phyloP scores from a whole-genome alignment of 805 yeast genomes.

The Saccharomyces mikatae region DNA sequence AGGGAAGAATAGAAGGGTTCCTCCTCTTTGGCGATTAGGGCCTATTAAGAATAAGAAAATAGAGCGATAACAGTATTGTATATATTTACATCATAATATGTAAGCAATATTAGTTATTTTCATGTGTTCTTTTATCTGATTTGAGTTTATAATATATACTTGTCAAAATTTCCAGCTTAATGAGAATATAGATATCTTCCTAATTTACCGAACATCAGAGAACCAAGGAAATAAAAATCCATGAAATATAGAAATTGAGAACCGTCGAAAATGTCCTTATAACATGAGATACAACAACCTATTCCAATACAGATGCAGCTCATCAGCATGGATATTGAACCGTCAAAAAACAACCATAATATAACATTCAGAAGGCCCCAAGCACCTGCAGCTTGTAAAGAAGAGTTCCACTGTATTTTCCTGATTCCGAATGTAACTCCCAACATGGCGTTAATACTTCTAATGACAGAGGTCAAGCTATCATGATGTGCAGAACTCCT shows the following conservation, averaged over 20 bases:
- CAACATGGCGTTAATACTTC: constrained; percentile 44
- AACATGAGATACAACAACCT: constrained; percentile 13
- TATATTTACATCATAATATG: background rate
- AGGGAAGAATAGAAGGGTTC: background rate
- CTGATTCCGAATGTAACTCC: constrained; percentile 68
- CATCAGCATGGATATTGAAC: constrained; percentile 45
- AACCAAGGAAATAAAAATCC: constrained; percentile 55
- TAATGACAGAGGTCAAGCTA: constrained; percentile 16
- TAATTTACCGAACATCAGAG: constrained; percentile 56
- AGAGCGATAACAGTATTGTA: background rate
- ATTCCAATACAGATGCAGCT: constrained; percentile 26
- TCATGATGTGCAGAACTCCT: constrained; percentile 7
- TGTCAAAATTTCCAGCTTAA: background rate
- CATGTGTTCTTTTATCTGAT: too few species aligned
- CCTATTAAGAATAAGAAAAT: background rate
- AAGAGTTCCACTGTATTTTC: constrained; percentile 59
- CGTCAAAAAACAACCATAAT: constrained; percentile 55
- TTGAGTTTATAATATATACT: background rate
- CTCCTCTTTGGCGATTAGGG: background rate
- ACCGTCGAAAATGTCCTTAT: constrained; percentile 15
- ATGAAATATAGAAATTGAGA: constrained; percentile 15
- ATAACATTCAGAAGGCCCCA: constrained; percentile 55
- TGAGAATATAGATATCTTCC: constrained; percentile 43
- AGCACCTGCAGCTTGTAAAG: constrained; percentile 53
- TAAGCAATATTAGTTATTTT: background rate